A percentile compares a stretch with the other conserved stretches of the same genome.
Evolutionary conservation across 2,329 filamentous ascomycete species (phyloP).

Genomic region (Chlorencoelia australis): DNA sequence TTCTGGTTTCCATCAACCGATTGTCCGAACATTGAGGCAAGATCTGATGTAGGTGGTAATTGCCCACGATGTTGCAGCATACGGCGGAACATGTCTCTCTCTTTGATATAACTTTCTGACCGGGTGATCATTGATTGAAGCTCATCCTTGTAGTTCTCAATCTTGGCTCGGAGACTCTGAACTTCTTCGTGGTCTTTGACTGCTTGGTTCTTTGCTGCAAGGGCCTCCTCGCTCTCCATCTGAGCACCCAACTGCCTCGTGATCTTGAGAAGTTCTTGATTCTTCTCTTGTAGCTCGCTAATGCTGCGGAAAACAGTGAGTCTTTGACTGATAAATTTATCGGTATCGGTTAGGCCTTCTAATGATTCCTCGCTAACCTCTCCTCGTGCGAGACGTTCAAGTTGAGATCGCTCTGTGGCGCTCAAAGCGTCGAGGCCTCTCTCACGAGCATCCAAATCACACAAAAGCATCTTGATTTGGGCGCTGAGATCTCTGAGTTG

Average conservation of each 20-base stretch:
- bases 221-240: constrained; percentile 84
- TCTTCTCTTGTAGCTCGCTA: constrained; percentile 76
- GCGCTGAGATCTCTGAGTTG: constrained; percentile 83
- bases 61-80: constrained; percentile 73
- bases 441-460: constrained; percentile 75
- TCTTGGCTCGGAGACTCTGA: constrained; percentile 60
- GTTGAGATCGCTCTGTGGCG: constrained; percentile 60
- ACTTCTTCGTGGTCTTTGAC: constrained; percentile 61
- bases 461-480: constrained; percentile 82
- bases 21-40: constrained; percentile 60
- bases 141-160: constrained; percentile 75
- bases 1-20: constrained; percentile 50
- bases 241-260: constrained; percentile 76
- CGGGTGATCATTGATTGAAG: constrained; percentile 71
- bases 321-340: constrained; percentile 79
- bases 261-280: constrained; percentile 71
- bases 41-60: constrained; percentile 46
- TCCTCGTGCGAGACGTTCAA: constrained; percentile 69
- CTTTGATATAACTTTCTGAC: constrained; percentile 86
- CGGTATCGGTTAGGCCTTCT: constrained; percentile 72
- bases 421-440: constrained; percentile 65
- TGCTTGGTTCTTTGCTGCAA: constrained; percentile 52
- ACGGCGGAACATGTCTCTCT: constrained; percentile 94
- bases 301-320: constrained; percentile 86
- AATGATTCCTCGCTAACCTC: constrained; percentile 62